A percentile compares a stretch with the other conserved stretches of the same genome.
phyloP scores from a whole-genome alignment of 805 yeast species.

The Isabelozyma rhagii region DNA sequence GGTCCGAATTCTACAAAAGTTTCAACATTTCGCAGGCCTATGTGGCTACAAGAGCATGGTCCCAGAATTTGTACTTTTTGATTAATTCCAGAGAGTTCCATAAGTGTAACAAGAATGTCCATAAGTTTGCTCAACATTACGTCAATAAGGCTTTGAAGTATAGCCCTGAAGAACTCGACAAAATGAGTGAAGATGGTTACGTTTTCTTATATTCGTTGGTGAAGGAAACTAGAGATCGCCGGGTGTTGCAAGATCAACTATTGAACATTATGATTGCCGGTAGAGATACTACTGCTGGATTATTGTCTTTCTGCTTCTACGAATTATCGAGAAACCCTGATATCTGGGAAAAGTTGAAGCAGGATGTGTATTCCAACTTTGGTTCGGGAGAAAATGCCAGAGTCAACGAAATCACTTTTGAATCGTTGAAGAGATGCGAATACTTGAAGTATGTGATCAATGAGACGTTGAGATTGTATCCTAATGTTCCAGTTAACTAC shows the following conservation, averaged over 20 bases:
- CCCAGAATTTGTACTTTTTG: slow-evolving; percentile 24
- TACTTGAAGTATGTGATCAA: slow-evolving; percentile 35
- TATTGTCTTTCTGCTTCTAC: slow-evolving; percentile 30
- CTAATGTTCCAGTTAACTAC: slow-evolving; percentile 22
- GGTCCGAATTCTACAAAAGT: slow-evolving; percentile 29
- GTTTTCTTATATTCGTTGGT: slow-evolving; percentile 37
- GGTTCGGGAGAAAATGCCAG: slow-evolving; percentile 28
- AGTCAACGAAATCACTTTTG: slow-evolving; percentile 31
- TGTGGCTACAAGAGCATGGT: slow-evolving; percentile 32
- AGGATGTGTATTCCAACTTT: slow-evolving; percentile 25
- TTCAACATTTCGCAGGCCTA: slow-evolving; percentile 32
- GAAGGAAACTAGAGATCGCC: slow-evolving; percentile 34
- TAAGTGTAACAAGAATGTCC: slow-evolving; percentile 20
- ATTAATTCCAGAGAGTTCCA: slow-evolving; percentile 22
- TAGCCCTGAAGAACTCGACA: slow-evolving; percentile 22
- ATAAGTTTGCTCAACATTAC: slow-evolving; percentile 24
- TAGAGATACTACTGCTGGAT: slow-evolving; percentile 42
- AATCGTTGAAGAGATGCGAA: slow-evolving; percentile 37
- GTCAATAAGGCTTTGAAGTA: slow-evolving; percentile 28
- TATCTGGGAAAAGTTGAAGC: slow-evolving; percentile 27
- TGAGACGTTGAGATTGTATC: slow-evolving; percentile 35
- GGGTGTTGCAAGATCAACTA: slow-evolving; percentile 34
- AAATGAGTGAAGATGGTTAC: slow-evolving; percentile 25
- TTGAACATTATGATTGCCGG: slow-evolving; percentile 41
- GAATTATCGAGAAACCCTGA: slow-evolving; percentile 34